Percentiles rank a stretch among this genome's conserved stretches.
Conservation (phyloP, 1,284 basidiomycete species). For the Flammula alnicola region DNA sequence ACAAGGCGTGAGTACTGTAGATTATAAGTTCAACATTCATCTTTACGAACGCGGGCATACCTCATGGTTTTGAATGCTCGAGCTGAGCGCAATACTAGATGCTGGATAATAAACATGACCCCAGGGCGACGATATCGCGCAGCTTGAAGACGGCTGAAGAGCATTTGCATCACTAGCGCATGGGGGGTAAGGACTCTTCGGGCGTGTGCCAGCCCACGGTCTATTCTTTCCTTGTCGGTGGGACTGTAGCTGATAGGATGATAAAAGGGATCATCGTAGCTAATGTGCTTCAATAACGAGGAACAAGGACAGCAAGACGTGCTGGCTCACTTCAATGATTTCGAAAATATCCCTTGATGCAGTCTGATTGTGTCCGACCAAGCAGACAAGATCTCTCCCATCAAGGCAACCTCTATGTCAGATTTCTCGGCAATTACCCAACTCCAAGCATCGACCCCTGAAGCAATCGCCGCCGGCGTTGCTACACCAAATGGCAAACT, state of each 20-base stretch:
- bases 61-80: constrained; percentile 73
- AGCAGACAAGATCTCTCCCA: constrained; percentile 85
- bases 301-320: constrained; percentile 14
- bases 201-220: constrained; percentile 74
- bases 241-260: constrained; percentile 90
- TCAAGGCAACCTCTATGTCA: constrained; percentile 71
- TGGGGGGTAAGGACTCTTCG: constrained; percentile 84
- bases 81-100: constrained; percentile 82
- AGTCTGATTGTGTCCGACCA: constrained; percentile 86
- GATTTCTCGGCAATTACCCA: constrained; percentile 94
- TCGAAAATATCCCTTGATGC: constrained; percentile 85
- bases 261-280: constrained; percentile 87
- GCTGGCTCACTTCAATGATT: constrained; percentile 69
- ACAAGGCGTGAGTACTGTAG: constrained; percentile 86
- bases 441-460: constrained; percentile 95
- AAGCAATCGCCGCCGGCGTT: constrained; percentile 83
- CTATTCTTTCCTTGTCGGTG: constrained; percentile 86
- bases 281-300: constrained; percentile 34
- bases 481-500: constrained; percentile 89
- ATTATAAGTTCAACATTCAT: constrained; percentile 3
- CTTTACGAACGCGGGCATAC: constrained; percentile 43
- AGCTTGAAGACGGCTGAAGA: constrained; percentile 94
- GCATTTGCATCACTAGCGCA: constrained; percentile 82
- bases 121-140: constrained; percentile 87
- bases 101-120: constrained; percentile 86